These are phyloP conservation scores for Cyberlindnera mrakii DNA, from an alignment of 805 yeast species.

Conservation along the genomic window DNA sequence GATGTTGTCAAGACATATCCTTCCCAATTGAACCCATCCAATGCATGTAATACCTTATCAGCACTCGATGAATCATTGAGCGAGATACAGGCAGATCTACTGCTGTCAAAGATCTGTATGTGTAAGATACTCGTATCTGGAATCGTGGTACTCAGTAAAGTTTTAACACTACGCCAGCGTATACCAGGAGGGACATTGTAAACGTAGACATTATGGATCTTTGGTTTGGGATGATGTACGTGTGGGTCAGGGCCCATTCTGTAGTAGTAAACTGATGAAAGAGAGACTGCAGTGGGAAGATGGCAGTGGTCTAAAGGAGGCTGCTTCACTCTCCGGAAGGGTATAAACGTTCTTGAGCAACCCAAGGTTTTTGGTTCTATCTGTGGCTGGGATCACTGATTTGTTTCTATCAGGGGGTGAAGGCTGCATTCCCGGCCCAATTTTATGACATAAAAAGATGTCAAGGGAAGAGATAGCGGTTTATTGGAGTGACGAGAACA, in stretches of 20 bases:
- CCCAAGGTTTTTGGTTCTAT: no score
- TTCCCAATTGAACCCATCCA: conserved; percentile 17
- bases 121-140: conserved; percentile 17
- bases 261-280: background rate
- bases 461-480: no score
- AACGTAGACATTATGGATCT: conserved; percentile 11
- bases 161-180: conserved; percentile 21
- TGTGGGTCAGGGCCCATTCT: background rate
- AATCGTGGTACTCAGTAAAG: conserved; percentile 10
- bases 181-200: conserved; percentile 16
- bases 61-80: conserved; percentile 10
- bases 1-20: conserved; percentile 10
- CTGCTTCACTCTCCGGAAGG: background rate
- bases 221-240: background rate
- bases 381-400: no score
- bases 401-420: no score
- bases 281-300: background rate
- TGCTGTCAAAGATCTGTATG: conserved; percentile 14
- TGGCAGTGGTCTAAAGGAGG: background rate
- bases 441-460: no score
- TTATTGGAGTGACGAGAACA: no score
- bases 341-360: no score
- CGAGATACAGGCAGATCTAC: conserved; percentile 7
- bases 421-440: no score
- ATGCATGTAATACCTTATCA: conserved; percentile 1